A percentile compares a stretch with the other conserved stretches of the same genome.
Conservation (phyloP, 108 stramenopile species). For the Schizochytrium sp. region DNA sequence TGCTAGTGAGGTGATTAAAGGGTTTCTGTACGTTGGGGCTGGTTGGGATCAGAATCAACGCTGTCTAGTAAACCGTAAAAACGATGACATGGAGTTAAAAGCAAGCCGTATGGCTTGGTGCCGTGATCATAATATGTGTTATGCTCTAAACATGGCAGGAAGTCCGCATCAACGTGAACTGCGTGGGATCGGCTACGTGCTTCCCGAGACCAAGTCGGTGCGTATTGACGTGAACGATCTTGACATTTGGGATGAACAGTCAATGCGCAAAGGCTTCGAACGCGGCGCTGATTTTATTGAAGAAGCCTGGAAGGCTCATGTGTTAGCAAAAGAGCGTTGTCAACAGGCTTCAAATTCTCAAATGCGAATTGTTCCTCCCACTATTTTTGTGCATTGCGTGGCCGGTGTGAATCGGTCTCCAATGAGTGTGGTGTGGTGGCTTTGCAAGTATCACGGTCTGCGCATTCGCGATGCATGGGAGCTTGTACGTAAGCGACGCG, state of each 20-base stretch:
- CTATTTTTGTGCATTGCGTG: conserved; percentile 51
- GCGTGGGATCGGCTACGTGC: conserved; percentile 31
- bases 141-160: conserved; percentile 58
- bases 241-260: conserved; percentile 31
- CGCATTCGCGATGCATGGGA: conserved; percentile 49
- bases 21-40: conserved; percentile 40
- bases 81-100: conserved; percentile 37
- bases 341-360: not conserved
- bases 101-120: conserved; percentile 8
- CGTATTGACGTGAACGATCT: conserved; percentile 58
- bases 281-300: conserved; percentile 57
- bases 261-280: conserved; percentile 12
- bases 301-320: conserved; percentile 48
- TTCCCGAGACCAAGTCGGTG: conserved; percentile 1
- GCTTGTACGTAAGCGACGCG: conserved; percentile 28
- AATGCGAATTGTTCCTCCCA: not conserved
- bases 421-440: conserved; percentile 60
- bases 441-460: conserved; percentile 53
- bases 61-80: conserved; percentile 26
- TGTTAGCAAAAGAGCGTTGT: not conserved
- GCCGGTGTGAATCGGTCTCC: conserved; percentile 59
- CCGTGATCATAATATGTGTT: conserved; percentile 30
- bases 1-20: conserved; percentile 57
- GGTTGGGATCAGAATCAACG: conserved; percentile 54
- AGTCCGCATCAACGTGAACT: conserved; percentile 55